Evolutionary conservation across 2,329 filamentous ascomycete genomes (phyloP), one percentile per base, ranked within the genome.

Genomic region (Dendrostoma leiphaemia): DNA sequence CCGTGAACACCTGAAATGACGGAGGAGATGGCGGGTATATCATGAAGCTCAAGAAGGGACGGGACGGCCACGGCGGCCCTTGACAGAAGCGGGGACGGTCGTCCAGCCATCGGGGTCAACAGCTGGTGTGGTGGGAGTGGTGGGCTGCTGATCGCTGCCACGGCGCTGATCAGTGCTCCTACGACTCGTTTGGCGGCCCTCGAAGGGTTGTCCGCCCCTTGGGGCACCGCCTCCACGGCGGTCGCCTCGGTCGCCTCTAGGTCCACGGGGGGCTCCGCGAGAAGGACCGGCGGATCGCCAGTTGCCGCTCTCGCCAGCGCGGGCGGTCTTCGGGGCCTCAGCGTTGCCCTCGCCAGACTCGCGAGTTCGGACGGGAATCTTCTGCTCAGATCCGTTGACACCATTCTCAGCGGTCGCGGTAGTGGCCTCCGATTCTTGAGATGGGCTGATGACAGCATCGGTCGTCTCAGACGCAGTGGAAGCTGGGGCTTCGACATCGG

Each of bases 51-150:
- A 59, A 34, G 54, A 56, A 31, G 47, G 50, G 17, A 56, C 45
- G 29, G 53, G 57, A 41, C 60, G 60, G 61, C 64, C 69, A 34
- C 74, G 60, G 66, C 80, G 63, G 45, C 67, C 67, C 63, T 76
- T 76, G 53, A 58, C 63, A 3, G 67, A 61, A 13, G 64, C 55
- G 8, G 69, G 59, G 51, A 84, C 84, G 24, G 81, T 86, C 59
- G 81, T 84, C 84, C 84, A 87, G 61, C 84, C 84, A 65, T 86
- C 83, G 34, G 83, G 82, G 44, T 82, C 79, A 47, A 74, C 68
- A 35, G 73, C 69, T 48, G 73, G 70, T 32, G 71, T 68, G 31
- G 65, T 62, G 23, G 60, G 66, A 21, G 59, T 64, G 59, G 59
- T 57, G 52, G 63, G 59, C 49, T 74, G 67, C 10, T 60, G 67